Evolutionary conservation across 345 rosid genomes (phyloP), one percentile per base, ranked within the genome.

Genomic region (Salix udensis): DNA sequence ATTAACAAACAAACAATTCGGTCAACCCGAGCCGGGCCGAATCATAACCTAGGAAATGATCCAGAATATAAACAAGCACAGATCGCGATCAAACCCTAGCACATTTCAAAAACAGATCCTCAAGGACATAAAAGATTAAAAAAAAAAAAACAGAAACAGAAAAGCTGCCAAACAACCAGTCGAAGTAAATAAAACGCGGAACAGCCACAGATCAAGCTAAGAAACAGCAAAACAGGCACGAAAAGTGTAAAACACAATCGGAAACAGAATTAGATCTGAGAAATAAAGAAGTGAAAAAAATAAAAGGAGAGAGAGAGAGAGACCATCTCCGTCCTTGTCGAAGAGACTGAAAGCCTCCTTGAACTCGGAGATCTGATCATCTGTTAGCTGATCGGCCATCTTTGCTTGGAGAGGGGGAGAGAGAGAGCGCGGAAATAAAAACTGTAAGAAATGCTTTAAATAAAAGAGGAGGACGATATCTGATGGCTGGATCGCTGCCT

Each of bases 271-370:
- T 14, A 46, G 64, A 58, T 58, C 64, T 58, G 24, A n/a, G 64
- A 58, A 58, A 58, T n/a, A 58, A 58, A 58, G 64, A 58, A 12
- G 28, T 23, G 28, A 58, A 9, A 11, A 10, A n/a, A 58, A 9
- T 44, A 44, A 46, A 12, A 13, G 50, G 13, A 53, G 11, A 36
- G 9, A 34, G 50, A 34, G 50, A 65, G 76, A 71, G 72, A 78
- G 67, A 78, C 81, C 81, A 72, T 78, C 81, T 67, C 81, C 81
- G 36, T 78, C 81, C 76, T 78, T 78, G 40, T 78, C 81, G 71
- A 78, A 78, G 16, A 78, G 76, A 26, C 81, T 78, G 72, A 78
- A 78, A 24, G 81, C 81, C 52, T 78, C 81, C 81, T 78, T 77
- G 66, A 77, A 77, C 80, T 77, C 80, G 15, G 80, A 77, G 76